Evolutionary conservation across 169 alveolate genomes (phyloP).

Genomic region (Plasmodium berghei): DNA sequence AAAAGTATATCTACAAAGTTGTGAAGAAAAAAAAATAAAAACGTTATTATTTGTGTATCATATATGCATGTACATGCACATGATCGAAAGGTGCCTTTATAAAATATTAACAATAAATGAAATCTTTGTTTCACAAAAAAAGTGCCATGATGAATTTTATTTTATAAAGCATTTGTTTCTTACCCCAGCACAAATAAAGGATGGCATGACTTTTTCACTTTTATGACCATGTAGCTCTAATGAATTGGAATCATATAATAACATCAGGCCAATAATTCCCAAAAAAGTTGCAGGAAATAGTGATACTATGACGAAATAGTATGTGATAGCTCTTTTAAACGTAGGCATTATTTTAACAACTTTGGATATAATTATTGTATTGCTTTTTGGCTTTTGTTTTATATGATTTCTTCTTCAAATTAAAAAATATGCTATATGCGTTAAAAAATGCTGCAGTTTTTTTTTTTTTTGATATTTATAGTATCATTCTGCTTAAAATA

Average conservation of each 20-base stretch:
- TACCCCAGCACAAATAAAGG: constrained; percentile 75
- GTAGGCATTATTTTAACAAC: constrained; percentile 54
- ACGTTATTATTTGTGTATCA: background rate
- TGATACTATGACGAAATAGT: constrained; percentile 72
- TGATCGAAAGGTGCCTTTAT: background rate
- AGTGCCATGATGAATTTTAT: background rate
- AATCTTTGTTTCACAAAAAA: background rate
- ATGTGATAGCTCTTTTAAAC: constrained; percentile 44
- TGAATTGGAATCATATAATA: constrained; percentile 66
- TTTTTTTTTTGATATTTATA: constrained; percentile 11
- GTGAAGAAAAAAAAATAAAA: background rate
- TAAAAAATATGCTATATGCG: constrained; percentile 6
- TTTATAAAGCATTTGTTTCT: constrained; percentile 7
- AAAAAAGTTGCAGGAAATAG: constrained; percentile 69
- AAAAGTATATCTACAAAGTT: constrained; percentile 45
- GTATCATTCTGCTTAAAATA: constrained; percentile 55
- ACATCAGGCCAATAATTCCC: constrained; percentile 63
- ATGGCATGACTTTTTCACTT: constrained; percentile 55
- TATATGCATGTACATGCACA: background rate
- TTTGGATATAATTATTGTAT: constrained; percentile 11
- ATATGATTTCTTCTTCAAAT: constrained; percentile 5
- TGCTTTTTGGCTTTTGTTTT: background rate
- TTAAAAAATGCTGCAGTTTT: constrained; percentile 11
- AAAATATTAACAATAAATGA: background rate
- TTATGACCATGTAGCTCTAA: constrained; percentile 64